A percentile compares a stretch with the other conserved stretches of the same genome.
Conservation (phyloP, 2,329 filamentous ascomycete genomes). For the Oidium heveae region DNA sequence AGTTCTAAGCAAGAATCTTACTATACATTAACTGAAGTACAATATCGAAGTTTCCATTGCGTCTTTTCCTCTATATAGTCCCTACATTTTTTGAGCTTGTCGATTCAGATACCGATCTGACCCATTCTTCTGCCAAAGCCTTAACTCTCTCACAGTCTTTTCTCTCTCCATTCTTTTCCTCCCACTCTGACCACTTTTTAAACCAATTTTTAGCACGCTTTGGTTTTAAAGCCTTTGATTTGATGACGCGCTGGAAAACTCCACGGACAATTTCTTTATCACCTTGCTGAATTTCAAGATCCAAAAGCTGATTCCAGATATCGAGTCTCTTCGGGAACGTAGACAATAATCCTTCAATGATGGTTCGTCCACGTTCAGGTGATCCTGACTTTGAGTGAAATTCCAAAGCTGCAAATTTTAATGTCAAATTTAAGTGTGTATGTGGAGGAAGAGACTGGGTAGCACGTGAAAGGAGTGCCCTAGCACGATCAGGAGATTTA, state of each 20-base stretch:
- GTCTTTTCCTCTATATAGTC: too few species aligned
- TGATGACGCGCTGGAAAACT: constrained; percentile 59
- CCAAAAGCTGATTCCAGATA: constrained; percentile 77
- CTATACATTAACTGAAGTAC: too few species aligned
- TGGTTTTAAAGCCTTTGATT: constrained; percentile 47
- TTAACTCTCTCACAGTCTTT: constrained; percentile 48
- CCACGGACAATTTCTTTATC: constrained; percentile 37
- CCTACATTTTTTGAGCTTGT: too few species aligned
- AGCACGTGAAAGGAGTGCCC: constrained; percentile 57
- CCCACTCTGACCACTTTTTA: constrained; percentile 75
- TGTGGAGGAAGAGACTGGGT: constrained; percentile 53
- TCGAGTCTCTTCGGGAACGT: constrained; percentile 77
- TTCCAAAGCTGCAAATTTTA: constrained; percentile 77
- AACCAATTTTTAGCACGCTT: constrained; percentile 73
- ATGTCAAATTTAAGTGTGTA: constrained; percentile 44
- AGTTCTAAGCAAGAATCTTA: too few species aligned
- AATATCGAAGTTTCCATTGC: too few species aligned
- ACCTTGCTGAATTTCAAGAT: constrained; percentile 48
- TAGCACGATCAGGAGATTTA: constrained; percentile 44
- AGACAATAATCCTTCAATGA: constrained; percentile 70
- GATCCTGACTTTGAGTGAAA: constrained; percentile 67
- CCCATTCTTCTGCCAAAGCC: constrained; percentile 46
- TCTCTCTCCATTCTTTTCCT: constrained; percentile 44
- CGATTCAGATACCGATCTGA: constrained; percentile 17
- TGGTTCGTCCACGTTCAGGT: constrained; percentile 72